Percentiles rank a stretch among this genome's conserved stretches.
These are phyloP conservation scores for Trifolium subterraneum DNA, from an alignment of 306 rosid genomes.

Conservation along the genomic window DNA sequence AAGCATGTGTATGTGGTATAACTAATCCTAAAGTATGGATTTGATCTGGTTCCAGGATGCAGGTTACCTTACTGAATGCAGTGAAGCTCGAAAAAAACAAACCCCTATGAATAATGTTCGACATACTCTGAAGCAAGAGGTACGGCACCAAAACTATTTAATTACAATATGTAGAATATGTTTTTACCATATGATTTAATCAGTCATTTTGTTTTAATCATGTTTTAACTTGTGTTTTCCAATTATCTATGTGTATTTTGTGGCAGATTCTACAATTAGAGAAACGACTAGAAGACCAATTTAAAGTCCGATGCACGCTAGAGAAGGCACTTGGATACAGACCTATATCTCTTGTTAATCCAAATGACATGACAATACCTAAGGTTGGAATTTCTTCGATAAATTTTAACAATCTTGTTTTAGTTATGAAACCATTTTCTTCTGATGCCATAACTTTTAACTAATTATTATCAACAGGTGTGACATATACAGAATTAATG, in stretches of 20 bases:
- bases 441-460: conserved; percentile 5
- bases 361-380: conserved; percentile 56
- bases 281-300: conserved; percentile 75
- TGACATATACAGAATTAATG: background rate
- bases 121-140: conserved; percentile 81
- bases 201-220: conserved; percentile 13
- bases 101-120: conserved; percentile 60
- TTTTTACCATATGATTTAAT: conserved; percentile 26
- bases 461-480: background rate
- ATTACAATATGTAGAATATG: background rate
- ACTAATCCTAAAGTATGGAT: conserved; percentile 18
- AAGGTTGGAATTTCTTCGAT: conserved; percentile 60
- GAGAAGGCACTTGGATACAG: conserved; percentile 80
- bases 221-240: conserved; percentile 9
- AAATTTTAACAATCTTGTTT: conserved; percentile 1
- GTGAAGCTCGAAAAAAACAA: conserved; percentile 54
- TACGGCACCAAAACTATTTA: conserved; percentile 35
- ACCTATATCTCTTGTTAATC: conserved; percentile 53
- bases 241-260: conserved; percentile 23
- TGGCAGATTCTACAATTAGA: conserved; percentile 82
- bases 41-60: conserved; percentile 62
- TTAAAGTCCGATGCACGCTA: conserved; percentile 69
- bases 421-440: background rate
- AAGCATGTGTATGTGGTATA: conserved; percentile 2
- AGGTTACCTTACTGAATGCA: conserved; percentile 53